Conservation (phyloP, 164 flowering plant genomes). For the Amborella trichopoda region DNA sequence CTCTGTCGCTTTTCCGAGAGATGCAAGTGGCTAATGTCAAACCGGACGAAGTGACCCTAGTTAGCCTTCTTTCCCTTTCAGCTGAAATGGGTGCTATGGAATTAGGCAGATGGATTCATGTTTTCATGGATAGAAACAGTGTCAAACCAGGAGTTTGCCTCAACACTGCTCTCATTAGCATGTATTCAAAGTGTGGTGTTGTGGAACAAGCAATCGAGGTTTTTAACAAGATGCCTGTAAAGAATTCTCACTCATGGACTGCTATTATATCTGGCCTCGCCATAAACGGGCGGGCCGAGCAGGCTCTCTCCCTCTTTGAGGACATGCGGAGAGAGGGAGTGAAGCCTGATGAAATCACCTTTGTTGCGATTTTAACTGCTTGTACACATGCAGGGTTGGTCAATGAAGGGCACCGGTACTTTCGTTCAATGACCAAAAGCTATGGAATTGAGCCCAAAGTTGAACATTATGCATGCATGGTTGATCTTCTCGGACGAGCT, state of each 20-base stretch:
- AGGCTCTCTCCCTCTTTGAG: conserved; percentile 5
- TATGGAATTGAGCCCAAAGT: conserved; percentile 3
- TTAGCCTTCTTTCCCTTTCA: conserved; percentile 5
- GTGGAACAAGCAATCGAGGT: conserved; percentile 5
- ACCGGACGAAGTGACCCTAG: conserved; percentile 6
- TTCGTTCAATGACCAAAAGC: conserved; percentile 6
- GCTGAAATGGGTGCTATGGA: conserved; percentile 6
- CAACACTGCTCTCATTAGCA: conserved; percentile 5
- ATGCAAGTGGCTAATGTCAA: conserved; percentile 5
- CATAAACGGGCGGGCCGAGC: conserved; percentile 4
- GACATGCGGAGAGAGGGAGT: conserved; percentile 6
- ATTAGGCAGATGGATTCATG: conserved; percentile 11
- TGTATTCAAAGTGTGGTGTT: conserved; percentile 10
- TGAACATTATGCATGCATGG: conserved; percentile 11
- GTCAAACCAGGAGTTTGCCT: conserved; percentile 1
- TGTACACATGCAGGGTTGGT: conserved; percentile 11
- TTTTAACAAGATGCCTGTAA: conserved; percentile 2
- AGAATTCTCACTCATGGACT: conserved; percentile 9
- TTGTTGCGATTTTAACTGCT: conserved; percentile 7
- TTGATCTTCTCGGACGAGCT: conserved; percentile 6
- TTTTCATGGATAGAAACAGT: conserved; percentile 7
- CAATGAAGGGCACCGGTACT: conserved; percentile 6
- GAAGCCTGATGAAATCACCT: conserved; percentile 10
- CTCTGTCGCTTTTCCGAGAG: conserved; percentile 5
- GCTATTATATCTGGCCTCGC: conserved; percentile 9